Conservation (phyloP, 2,329 filamentous ascomycete genomes). For the Aspergillus nomiae region DNA sequence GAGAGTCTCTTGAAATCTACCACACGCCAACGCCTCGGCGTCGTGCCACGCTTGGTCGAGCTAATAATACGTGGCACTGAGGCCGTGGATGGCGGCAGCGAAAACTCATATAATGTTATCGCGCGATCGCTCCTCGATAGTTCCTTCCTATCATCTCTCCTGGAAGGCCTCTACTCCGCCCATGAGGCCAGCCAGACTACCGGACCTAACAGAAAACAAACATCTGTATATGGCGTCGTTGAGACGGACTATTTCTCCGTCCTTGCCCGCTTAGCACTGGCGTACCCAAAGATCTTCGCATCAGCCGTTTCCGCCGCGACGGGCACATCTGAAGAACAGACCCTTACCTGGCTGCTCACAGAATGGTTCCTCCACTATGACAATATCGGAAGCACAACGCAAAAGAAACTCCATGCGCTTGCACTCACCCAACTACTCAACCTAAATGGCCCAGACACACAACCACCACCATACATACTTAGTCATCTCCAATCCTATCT, state of each 20-base stretch:
- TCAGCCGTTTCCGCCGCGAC: slow-evolving; percentile 48
- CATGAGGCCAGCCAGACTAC: slow-evolving; percentile 77
- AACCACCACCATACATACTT: slow-evolving; percentile 44
- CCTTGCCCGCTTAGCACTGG: slow-evolving; percentile 74
- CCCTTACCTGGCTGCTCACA: slow-evolving; percentile 46
- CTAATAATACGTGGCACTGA: slow-evolving; percentile 65
- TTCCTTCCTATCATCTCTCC: slow-evolving; percentile 64
- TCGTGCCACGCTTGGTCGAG: slow-evolving; percentile 58
- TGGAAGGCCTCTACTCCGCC: slow-evolving; percentile 67
- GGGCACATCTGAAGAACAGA: slow-evolving; percentile 34
- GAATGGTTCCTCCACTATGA: slow-evolving; percentile 55
- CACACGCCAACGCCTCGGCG: slow-evolving; percentile 41
- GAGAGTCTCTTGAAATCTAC: slow-evolving; percentile 43
- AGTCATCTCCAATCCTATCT: slow-evolving; percentile 50
- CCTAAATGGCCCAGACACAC: slow-evolving; percentile 35
- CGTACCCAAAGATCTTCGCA: slow-evolving; percentile 69
- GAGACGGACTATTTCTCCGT: slow-evolving; percentile 86
- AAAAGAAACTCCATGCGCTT: slow-evolving; percentile 51
- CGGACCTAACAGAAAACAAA: slow-evolving; percentile 72
- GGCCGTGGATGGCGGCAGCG: slow-evolving; percentile 58
- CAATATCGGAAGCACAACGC: slow-evolving; percentile 47
- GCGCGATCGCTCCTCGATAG: slow-evolving; percentile 66
- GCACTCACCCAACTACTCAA: slow-evolving; percentile 49
- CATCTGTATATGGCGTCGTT: slow-evolving; percentile 71
- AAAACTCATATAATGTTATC: slow-evolving; percentile 63